Base-by-base conservation (phyloP, 129 eudicot genomes). In the Arctium lappa region DNA sequence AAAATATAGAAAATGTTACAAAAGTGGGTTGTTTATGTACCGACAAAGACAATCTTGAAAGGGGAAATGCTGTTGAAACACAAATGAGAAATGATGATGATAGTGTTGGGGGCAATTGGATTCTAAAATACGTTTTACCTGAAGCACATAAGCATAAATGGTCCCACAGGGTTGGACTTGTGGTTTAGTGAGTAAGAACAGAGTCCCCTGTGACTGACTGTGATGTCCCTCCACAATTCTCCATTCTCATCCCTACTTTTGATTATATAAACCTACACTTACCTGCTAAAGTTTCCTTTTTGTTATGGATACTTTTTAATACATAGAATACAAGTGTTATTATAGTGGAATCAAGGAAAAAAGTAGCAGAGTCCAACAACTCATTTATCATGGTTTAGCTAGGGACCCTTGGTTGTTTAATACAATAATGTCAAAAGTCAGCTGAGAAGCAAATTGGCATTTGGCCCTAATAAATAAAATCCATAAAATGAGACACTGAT, bases 101-200 rank as follows among this genome's bases (percentile, higher is more conserved):
- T 86, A 56, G 73, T 86, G 86, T 86, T 85, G 85, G 69, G 31
- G 16, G 6, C 77, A 70, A 76, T 16, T 81, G 79, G 80, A 81
- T 77, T 70, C 72, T 81, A 69, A 81, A 72, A 62, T 86, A 86
- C 83, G 75, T 86, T 71, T 37, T 37, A 44, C 85, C 76, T 62
- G 1, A 81, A 44, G 6, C 8, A 63, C 27, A 76, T 34, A 44
- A 76, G 79, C 79, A 80, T 60, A 29, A 30, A 60, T 56, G 87
- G 62, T 42, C 86, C 83, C 83, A 62, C 75, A 62, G 38, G 39
- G 62, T 77, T 60, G 60, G 72, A 80, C 78, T 80, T 80, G 22
- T 50, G 22, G 83, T 80, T 71, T 22, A 71, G 72, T 53, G 37
- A n/a, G 30, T 44, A 77, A 22, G 10, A 77, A 5, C 22, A 39